phyloP scores from a whole-genome alignment of 352 stramenopile genomes.

The Phytopythium chamaehyphon region DNA sequence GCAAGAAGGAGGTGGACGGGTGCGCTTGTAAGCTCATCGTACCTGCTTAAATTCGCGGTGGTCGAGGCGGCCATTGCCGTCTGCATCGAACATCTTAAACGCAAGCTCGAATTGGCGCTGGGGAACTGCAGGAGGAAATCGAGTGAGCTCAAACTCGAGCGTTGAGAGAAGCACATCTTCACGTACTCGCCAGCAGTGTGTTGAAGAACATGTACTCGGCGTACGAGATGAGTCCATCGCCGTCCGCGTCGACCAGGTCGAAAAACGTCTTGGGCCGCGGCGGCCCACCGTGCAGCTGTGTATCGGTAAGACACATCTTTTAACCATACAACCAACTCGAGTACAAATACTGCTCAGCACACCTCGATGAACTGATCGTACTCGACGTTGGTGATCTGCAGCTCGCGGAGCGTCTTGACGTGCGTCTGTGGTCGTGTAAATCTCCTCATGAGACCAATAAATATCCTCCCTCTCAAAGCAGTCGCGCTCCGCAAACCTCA shows the following conservation, averaged over 20 bases:
- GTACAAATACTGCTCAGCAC: not conserved
- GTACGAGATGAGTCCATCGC: constrained; percentile 86
- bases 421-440: constrained; percentile 78
- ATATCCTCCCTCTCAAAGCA: too few relatives aligned
- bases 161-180: not conserved
- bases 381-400: constrained; percentile 81
- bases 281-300: constrained; percentile 55
- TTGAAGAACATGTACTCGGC: constrained; percentile 90
- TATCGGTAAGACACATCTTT: not conserved
- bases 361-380: constrained; percentile 77
- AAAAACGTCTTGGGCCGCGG: constrained; percentile 71
- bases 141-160: not conserved
- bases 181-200: constrained; percentile 79
- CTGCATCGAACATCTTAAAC: constrained; percentile 89
- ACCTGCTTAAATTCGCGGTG: constrained; percentile 86
- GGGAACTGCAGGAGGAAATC: constrained; percentile 39
- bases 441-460: too few relatives aligned
- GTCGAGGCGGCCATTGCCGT: constrained; percentile 77
- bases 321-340: not conserved
- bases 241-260: constrained; percentile 80
- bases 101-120: constrained; percentile 83
- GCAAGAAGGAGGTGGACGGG: too few relatives aligned
- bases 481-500: too few relatives aligned
- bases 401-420: constrained; percentile 57
- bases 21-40: too few relatives aligned